Evolutionary conservation across 345 rosid genomes (phyloP).

Genomic region (Syzygium jambos): DNA sequence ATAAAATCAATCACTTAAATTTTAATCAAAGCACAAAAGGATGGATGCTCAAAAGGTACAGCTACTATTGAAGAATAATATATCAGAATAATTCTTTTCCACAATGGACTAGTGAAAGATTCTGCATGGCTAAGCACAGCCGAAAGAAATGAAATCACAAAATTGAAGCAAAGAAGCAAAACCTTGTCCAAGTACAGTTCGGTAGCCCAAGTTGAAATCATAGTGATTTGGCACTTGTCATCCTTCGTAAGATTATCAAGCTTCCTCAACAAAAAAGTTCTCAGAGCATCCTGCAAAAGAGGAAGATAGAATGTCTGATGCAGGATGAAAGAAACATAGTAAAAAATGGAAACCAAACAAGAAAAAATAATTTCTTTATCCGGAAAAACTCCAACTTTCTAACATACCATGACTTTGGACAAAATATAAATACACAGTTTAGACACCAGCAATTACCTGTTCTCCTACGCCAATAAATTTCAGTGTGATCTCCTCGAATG

Average conservation of each 20-base stretch:
- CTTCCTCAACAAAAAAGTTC: slow-evolving; percentile 87
- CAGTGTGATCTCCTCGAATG: slow-evolving; percentile 95
- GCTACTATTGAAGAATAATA: background rate
- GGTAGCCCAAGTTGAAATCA: slow-evolving; percentile 99
- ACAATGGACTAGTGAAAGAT: background rate
- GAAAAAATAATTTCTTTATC: background rate
- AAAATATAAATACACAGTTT: background rate
- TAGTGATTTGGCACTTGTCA: slow-evolving; percentile 95
- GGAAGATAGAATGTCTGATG: background rate
- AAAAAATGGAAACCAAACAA: background rate
- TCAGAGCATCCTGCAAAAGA: slow-evolving; percentile 86
- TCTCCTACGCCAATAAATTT: slow-evolving; percentile 80
- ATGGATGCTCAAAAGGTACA: background rate
- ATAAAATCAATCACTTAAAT: background rate
- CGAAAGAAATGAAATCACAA: background rate
- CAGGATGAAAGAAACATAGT: background rate
- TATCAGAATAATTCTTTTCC: background rate
- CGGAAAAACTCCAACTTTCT: background rate
- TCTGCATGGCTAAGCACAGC: background rate
- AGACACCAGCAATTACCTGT: slow-evolving; percentile 37
- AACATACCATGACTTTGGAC: background rate
- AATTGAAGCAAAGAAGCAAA: slow-evolving; percentile 15
- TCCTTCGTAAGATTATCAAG: slow-evolving; percentile 90
- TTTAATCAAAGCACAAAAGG: background rate
- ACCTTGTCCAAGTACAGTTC: slow-evolving; percentile 99